phyloP scores from a whole-genome alignment of 2,329 filamentous ascomycete genomes.

The Sodiomyces alkalinus region DNA sequence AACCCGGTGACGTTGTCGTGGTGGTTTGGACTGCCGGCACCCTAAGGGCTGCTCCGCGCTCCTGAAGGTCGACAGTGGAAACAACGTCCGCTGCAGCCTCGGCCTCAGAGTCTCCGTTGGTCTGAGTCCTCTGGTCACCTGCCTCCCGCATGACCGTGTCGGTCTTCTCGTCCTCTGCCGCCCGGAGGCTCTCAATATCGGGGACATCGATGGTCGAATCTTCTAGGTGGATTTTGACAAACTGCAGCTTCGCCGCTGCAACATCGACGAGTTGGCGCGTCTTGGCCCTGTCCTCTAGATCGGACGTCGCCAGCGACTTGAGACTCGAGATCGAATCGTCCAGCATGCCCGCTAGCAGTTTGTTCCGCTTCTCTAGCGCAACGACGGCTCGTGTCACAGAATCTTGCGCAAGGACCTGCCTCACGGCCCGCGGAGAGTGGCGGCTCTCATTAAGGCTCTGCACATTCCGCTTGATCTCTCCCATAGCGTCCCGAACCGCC shows the following conservation, averaged over 20 bases:
- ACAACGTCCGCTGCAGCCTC: conserved; percentile 3
- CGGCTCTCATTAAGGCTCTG: conserved; percentile 47
- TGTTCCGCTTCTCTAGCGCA: conserved; percentile 49
- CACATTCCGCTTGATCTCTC: conserved; percentile 65
- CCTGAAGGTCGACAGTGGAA: conserved; percentile 3
- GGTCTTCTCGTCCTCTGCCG: conserved; percentile 2
- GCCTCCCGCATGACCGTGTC: conserved; percentile 3
- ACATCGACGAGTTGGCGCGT: conserved; percentile 39
- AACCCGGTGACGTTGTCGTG: neutral
- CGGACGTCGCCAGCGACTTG: conserved; percentile 39
- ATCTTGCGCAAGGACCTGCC: conserved; percentile 20
- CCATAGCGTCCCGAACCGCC: conserved; percentile 65
- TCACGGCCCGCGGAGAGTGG: conserved; percentile 22
- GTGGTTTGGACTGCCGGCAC: neutral
- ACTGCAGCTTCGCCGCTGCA: conserved; percentile 47
- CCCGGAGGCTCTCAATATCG: conserved; percentile 6
- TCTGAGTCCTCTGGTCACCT: no score
- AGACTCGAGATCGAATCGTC: conserved; percentile 50
- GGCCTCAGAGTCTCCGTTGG: no score
- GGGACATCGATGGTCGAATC: conserved; percentile 39
- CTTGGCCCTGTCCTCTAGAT: conserved; percentile 31
- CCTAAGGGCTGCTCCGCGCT: neutral
- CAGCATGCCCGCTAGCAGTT: conserved; percentile 51
- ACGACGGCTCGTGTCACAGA: conserved; percentile 21
- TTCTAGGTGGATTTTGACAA: conserved; percentile 46